Base-by-base conservation (phyloP, 1,284 basidiomycete genomes). In the Fomitopsis palustris region DNA sequence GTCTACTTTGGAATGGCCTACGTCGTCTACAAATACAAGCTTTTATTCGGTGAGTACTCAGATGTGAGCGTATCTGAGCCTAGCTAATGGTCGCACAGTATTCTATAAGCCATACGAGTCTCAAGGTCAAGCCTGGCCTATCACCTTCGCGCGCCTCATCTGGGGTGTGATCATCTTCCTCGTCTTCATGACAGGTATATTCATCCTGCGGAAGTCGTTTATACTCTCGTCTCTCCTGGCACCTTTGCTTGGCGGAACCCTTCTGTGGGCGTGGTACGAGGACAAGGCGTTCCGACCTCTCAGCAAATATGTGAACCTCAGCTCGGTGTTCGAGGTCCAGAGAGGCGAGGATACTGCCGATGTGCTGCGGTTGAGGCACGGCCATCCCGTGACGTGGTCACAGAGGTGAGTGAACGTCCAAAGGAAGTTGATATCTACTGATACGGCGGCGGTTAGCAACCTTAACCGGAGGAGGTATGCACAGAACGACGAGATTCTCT, bases 21-120 rank as follows among this genome's bases (percentile, higher is more conserved):
- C 69, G 80, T 97, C 4, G 95, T 98, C 3, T 98, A 96, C 84
- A 99, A 99, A 79, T 98, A 98, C 78, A 96, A 98, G 71, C 82
- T 98, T 2, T 79, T 98, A 2, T 97, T 97, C 69, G 92, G 94
- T 94, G 58, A 62, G 90, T 74, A 14, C 4, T n/a, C 17, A 17
- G 35, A 17, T 29, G 9, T 19, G 25, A 25, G 16, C 52, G 38
- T 37, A 12, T 12, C 19, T 19, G n/a, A n/a, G n/a, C 27, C 8
- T 31, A 31, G 43, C 9, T 51, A 4, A 12, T 54, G 51, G 16
- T 42, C 55, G 45, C 55, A 1, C 64, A 93, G 93, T 95, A 2
- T 94, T 95, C 74, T 95, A 95, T 77, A 95, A 94, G 69, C 93
- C 94, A 0, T 96, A 96, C 74, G 95, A 96, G 74, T 92, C 88